Evolutionary conservation across 108 stramenopile species (phyloP), one percentile per base, ranked within the genome.

Genomic region (Nitzschia putrida): DNA sequence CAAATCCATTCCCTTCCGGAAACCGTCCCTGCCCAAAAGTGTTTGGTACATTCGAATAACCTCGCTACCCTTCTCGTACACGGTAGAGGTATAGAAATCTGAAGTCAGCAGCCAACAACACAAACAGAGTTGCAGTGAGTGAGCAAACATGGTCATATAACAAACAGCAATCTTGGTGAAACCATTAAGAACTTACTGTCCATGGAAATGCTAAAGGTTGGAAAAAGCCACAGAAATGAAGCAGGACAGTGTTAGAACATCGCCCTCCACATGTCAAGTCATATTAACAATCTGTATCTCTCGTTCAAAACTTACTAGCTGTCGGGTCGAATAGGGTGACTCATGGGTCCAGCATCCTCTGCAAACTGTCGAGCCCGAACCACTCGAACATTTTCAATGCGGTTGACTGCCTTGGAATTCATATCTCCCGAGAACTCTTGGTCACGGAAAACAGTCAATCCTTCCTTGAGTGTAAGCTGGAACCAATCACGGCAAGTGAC

Each of bases 401-500:
- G 89, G 73, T 97, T 97, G 44, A 95, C 94, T 22, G 96, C 92
- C 61, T 85, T 83, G 44, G 85, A 83, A 40, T 93, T 85, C 95
- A 97, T 95, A 73, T 97, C 97, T 0, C 88, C 93, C 34, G 80
- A 79, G 61, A 98, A 98, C 56, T 93, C 88, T 65, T 85, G 93
- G 54, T 87, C 83, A 0, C 98, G 88, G 75, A 97, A 99, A 0
- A 99, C 98, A 8, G 98, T 99, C 38, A 99, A 78, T n/a, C 98
- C 98, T 67, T 98, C 97, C 79, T 99, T 99, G 20, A 99, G 65
- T 0, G 97, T 98, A 21, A 99, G 83, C 82, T 97, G 94, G 78
- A 99, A 98, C 98, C 98, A 99, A 86, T 98, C 97, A 11, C 95
- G 85, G 69, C 96, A 97, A 8, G 98, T 99, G 4, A 99, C 98